Conservation (phyloP, 2,329 filamentous ascomycete species). For the Canariomyces notabilis region DNA sequence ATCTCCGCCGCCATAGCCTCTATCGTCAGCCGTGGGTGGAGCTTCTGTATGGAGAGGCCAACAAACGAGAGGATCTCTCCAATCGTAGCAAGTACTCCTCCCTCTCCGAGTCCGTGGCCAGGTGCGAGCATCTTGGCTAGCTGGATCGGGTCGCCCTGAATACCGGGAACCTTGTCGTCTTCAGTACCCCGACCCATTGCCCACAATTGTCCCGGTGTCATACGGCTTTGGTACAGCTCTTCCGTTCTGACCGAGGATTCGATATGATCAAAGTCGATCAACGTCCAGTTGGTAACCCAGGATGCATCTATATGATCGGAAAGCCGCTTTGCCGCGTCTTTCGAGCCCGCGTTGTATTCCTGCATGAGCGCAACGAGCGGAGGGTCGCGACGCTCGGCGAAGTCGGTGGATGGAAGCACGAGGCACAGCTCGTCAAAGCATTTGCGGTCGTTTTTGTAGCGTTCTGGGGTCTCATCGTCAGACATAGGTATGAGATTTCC, state of each 20-base stretch:
- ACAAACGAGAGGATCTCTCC: neutral
- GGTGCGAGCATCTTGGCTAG: neutral
- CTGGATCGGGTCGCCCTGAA: constrained; percentile 3
- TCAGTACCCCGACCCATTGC: neutral
- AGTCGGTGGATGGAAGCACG: constrained; percentile 8
- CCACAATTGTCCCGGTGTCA: neutral
- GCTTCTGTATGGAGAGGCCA: too few species aligned
- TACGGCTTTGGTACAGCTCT: too few species aligned
- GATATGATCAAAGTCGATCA: constrained; percentile 20
- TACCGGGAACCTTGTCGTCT: constrained; percentile 3
- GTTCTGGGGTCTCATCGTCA: neutral
- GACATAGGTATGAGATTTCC: neutral
- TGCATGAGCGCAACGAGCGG: constrained; percentile 12
- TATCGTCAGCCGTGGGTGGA: constrained; percentile 21
- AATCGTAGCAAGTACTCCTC: neutral
- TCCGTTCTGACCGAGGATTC: too few species aligned
- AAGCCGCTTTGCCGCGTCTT: constrained; percentile 7
- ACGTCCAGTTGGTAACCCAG: constrained; percentile 19
- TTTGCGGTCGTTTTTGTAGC: constrained; percentile 6
- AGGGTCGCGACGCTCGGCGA: constrained; percentile 8
- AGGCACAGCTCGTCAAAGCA: constrained; percentile 7
- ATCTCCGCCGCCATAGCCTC: constrained; percentile 30
- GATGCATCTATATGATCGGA: constrained; percentile 15
- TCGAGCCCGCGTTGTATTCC: constrained; percentile 1
- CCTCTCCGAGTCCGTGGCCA: neutral